Evolutionary conservation across 129 eudicot species (phyloP).

Genomic region (Dittrichia graveolens): DNA sequence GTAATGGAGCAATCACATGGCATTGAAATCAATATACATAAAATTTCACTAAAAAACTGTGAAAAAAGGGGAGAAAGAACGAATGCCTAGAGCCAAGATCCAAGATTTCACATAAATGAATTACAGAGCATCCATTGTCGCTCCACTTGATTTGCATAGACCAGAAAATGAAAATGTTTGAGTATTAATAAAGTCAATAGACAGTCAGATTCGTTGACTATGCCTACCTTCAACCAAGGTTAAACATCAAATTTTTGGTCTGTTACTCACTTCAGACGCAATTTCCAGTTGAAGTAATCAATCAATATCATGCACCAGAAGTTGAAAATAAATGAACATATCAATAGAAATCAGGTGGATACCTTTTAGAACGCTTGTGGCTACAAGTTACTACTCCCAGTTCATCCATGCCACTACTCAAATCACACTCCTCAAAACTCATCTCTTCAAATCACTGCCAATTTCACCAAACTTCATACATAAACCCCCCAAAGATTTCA

Average conservation of each 20-base stretch:
- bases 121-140: slow-evolving; percentile 1
- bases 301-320: slow-evolving; percentile 35
- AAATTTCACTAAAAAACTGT: slow-evolving; percentile 3
- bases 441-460: slow-evolving; percentile 45
- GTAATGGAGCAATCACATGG: not conserved
- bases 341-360: slow-evolving; percentile 19
- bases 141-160: not conserved
- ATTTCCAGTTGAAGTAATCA: slow-evolving; percentile 42
- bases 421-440: slow-evolving; percentile 55
- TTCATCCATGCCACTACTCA: slow-evolving; percentile 45
- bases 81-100: slow-evolving; percentile 26
- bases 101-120: slow-evolving; percentile 29
- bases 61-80: not conserved
- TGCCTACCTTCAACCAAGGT: slow-evolving; percentile 4
- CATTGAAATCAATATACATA: not conserved
- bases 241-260: slow-evolving; percentile 8
- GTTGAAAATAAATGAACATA: slow-evolving; percentile 19
- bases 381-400: slow-evolving; percentile 42
- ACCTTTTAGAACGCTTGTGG: slow-evolving; percentile 85
- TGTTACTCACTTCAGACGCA: slow-evolving; percentile 28
- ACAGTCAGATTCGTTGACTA: slow-evolving; percentile 16
- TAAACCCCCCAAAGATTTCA: slow-evolving; percentile 35
- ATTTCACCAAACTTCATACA: slow-evolving; percentile 32
- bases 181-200: slow-evolving; percentile 13
- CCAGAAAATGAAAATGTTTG: slow-evolving; percentile 4